phyloP scores from a whole-genome alignment of 441 rosid species.

The Dalechampia spathulata region DNA sequence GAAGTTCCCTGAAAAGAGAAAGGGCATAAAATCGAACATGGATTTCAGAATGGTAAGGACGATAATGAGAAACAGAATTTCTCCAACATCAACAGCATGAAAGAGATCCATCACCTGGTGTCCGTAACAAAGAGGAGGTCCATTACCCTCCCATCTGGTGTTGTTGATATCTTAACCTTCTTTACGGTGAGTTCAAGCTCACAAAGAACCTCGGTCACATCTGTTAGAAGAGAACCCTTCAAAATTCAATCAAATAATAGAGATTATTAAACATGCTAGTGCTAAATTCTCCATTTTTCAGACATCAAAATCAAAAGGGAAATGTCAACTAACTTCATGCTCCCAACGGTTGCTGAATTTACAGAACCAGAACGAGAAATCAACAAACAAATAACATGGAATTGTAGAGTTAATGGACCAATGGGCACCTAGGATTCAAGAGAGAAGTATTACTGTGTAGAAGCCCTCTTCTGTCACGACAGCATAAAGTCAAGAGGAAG shows the following conservation, averaged over 20 bases:
- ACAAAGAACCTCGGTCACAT: conserved; percentile 69
- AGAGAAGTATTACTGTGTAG: conserved; percentile 51
- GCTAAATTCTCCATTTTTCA: conserved; percentile 14
- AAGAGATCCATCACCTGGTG: conserved; percentile 43
- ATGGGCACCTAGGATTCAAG: conserved; percentile 4
- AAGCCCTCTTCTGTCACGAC: conserved; percentile 74
- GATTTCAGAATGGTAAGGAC: conserved; percentile 2
- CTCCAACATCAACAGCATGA: neutral
- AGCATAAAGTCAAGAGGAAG: conserved; percentile 62
- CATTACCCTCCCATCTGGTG: conserved; percentile 88
- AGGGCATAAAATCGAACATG: conserved; percentile 1
- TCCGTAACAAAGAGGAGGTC: conserved; percentile 90
- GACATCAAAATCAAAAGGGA: neutral
- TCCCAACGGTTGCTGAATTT: neutral
- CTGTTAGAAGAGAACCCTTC: conserved; percentile 33
- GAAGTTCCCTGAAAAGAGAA: conserved; percentile 54
- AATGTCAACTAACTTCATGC: neutral
- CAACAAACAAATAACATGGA: no score
- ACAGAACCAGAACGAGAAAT: neutral
- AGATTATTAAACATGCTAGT: neutral
- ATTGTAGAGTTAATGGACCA: no score
- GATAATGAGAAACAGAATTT: neutral
- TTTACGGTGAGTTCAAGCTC: conserved; percentile 76
- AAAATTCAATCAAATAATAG: conserved; percentile 8
- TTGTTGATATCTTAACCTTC: conserved; percentile 92